Evolutionary conservation across 352 stramenopile species (phyloP).

Genomic region (Pythium angustatum): DNA sequence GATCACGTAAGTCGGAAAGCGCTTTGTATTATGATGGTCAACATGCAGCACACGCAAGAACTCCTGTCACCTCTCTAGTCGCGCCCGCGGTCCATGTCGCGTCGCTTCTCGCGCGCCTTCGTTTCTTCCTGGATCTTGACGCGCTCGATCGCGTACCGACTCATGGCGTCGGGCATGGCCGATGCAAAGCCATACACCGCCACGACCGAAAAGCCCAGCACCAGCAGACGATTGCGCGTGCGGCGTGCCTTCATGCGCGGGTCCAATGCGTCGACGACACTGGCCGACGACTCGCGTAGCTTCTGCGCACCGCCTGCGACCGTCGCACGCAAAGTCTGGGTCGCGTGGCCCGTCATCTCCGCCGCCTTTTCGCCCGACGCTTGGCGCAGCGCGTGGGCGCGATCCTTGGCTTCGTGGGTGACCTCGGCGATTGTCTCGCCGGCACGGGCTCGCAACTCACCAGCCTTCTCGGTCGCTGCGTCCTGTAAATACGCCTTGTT

Average conservation of each 20-base stretch:
- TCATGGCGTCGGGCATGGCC: slow-evolving; percentile 56
- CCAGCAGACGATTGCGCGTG: slow-evolving; percentile 59
- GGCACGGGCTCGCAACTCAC: slow-evolving; percentile 25
- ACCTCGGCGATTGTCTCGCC: slow-evolving; percentile 28
- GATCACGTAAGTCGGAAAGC: not conserved
- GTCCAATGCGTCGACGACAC: slow-evolving; percentile 54
- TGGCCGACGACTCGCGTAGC: slow-evolving; percentile 51
- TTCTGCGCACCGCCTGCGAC: slow-evolving; percentile 45
- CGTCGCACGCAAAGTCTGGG: slow-evolving; percentile 40
- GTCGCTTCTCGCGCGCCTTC: slow-evolving; percentile 23
- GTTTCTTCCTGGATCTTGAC: slow-evolving; percentile 52
- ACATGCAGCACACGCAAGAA: too few relatives aligned
- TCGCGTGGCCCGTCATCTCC: slow-evolving; percentile 20
- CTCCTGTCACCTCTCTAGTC: not conserved
- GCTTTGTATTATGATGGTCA: too few relatives aligned
- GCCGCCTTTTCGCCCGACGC: slow-evolving; percentile 4
- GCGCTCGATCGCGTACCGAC: slow-evolving; percentile 68
- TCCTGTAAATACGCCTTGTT: slow-evolving; percentile 39
- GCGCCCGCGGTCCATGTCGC: not conserved
- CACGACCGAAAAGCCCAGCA: slow-evolving; percentile 60
- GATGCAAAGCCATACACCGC: slow-evolving; percentile 80
- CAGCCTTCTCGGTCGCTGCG: slow-evolving; percentile 40
- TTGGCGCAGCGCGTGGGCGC: slow-evolving; percentile 2
- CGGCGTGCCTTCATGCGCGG: slow-evolving; percentile 38
- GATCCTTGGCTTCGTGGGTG: slow-evolving; percentile 1